These are phyloP conservation scores for Cordyceps fumosorosea DNA, from an alignment of 2,329 filamentous ascomycete species.

Conservation along the genomic window DNA sequence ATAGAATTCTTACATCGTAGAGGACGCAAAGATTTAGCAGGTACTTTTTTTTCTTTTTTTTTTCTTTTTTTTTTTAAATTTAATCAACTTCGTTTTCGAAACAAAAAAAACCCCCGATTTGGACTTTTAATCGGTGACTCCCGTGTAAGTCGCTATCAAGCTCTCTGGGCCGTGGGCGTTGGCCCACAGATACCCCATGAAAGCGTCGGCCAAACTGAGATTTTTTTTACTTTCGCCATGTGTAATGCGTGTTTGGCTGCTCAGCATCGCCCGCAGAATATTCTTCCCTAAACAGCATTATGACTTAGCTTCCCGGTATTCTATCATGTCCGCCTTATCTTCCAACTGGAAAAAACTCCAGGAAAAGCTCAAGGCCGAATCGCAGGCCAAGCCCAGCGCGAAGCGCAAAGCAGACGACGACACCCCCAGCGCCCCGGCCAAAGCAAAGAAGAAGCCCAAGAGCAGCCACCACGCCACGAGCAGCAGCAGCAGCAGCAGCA, in stretches of 20 bases:
- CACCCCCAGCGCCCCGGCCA: slow-evolving; percentile 16
- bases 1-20: too few relatives aligned
- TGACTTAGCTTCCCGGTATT: not conserved
- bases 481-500: not conserved
- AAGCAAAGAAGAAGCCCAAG: slow-evolving; percentile 28
- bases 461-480: not conserved
- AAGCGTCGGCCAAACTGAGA: not conserved
- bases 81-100: too few relatives aligned
- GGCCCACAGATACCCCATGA: not conserved
- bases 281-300: not conserved
- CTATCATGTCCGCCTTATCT: slow-evolving; percentile 43
- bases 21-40: too few relatives aligned
- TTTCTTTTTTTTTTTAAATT: too few relatives aligned
- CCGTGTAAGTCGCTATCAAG: not conserved
- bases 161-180: not conserved
- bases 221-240: not conserved
- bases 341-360: slow-evolving; percentile 78
- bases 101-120: not conserved
- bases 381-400: slow-evolving; percentile 29
- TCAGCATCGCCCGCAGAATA: not conserved
- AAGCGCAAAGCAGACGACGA: slow-evolving; percentile 36
- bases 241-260: not conserved
- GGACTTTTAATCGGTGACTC: not conserved
- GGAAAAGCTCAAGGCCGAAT: slow-evolving; percentile 47
- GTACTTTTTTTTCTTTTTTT: too few relatives aligned